A percentile compares a stretch with the other conserved stretches of the same genome.
Evolutionary conservation across 108 stramenopile genomes (phyloP).

Genomic region (Pseudonitzschia delicatissima): DNA sequence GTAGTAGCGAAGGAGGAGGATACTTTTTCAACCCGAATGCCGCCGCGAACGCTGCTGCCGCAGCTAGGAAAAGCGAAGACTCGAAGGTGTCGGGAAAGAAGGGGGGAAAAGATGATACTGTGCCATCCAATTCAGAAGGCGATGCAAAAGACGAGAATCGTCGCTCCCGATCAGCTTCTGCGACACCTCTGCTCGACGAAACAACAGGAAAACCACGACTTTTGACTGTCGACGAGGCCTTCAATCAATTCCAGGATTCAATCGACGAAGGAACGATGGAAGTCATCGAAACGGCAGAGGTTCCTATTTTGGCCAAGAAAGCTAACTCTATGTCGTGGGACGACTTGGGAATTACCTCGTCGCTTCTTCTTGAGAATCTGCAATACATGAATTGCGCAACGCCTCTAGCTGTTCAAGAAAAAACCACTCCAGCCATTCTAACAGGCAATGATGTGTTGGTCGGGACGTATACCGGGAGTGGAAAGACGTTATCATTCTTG

Average conservation of each 20-base stretch:
- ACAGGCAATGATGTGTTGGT: constrained; percentile 68
- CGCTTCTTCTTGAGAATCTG: constrained; percentile 53
- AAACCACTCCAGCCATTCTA: constrained; percentile 61
- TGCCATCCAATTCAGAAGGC: background rate
- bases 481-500: constrained; percentile 84
- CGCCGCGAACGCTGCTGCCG: background rate
- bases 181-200: constrained; percentile 47
- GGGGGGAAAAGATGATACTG: constrained; percentile 3
- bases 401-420: constrained; percentile 73
- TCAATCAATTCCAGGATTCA: constrained; percentile 41
- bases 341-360: constrained; percentile 63
- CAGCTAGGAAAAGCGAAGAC: background rate
- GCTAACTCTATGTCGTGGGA: constrained; percentile 41
- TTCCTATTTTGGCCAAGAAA: constrained; percentile 17
- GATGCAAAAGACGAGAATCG: background rate
- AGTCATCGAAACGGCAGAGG: constrained; percentile 16
- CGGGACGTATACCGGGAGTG: constrained; percentile 82
- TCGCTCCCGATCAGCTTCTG: constrained; percentile 4
- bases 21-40: constrained; percentile 44
- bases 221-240: constrained; percentile 64
- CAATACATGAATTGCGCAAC: constrained; percentile 53
- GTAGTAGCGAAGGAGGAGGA: constrained; percentile 16
- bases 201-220: constrained; percentile 54
- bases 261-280: constrained; percentile 21
- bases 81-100: background rate